Conservation (phyloP, 2,329 filamentous ascomycete species). For the Aureobasidium sp. region DNA sequence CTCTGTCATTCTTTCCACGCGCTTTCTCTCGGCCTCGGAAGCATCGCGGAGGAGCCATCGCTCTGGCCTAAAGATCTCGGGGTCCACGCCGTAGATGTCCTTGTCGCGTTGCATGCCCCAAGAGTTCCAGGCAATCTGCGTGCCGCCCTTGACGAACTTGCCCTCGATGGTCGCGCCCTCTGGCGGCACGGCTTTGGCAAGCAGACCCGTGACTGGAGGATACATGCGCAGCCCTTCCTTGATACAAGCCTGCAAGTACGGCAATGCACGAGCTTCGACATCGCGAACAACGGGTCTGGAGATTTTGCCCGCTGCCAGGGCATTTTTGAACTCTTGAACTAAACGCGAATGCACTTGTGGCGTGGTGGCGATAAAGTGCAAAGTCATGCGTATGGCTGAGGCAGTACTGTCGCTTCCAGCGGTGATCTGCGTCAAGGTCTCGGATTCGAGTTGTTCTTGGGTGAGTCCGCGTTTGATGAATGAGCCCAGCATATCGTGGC, state of each 20-base stretch:
- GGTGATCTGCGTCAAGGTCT: constrained; percentile 42
- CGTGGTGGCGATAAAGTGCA: constrained; percentile 48
- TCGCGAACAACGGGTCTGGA: constrained; percentile 45
- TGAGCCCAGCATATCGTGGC: constrained; percentile 48
- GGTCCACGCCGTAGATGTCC: constrained; percentile 33
- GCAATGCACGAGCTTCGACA: constrained; percentile 34
- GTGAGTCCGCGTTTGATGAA: constrained; percentile 43
- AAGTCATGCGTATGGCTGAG: constrained; percentile 46
- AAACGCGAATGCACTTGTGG: constrained; percentile 42
- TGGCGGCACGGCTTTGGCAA: constrained; percentile 32
- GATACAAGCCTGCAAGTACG: constrained; percentile 42
- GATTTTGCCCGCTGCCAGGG: constrained; percentile 33
- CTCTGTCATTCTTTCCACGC: constrained; percentile 30
- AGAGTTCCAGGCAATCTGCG: constrained; percentile 34
- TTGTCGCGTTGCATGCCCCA: constrained; percentile 33
- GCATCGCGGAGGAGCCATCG: constrained; percentile 29
- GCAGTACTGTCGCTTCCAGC: constrained; percentile 55
- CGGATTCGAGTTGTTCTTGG: constrained; percentile 37
- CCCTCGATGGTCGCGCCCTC: constrained; percentile 30
- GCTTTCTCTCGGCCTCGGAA: constrained; percentile 24
- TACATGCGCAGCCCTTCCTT: constrained; percentile 43
- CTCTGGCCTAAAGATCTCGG: constrained; percentile 33
- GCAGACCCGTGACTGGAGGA: constrained; percentile 34
- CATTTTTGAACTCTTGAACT: constrained; percentile 40
- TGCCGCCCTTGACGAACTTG: constrained; percentile 31